phyloP scores from a whole-genome alignment of 2,329 filamentous ascomycete genomes.

The Pseudocercospora eumusae region DNA sequence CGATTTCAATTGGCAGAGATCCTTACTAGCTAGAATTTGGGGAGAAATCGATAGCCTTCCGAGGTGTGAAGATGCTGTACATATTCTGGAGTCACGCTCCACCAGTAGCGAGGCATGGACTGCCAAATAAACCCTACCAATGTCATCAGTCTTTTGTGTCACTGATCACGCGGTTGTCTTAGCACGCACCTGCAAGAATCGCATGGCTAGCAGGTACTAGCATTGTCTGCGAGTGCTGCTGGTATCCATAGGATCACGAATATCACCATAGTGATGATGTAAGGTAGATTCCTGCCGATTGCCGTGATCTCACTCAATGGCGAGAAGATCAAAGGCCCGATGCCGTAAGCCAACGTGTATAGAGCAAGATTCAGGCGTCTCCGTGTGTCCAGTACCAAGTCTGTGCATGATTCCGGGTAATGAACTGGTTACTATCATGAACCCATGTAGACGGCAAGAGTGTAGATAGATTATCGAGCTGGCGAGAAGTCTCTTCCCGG shows the following conservation, averaged over 20 bases:
- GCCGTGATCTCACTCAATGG: conserved; percentile 67
- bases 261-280: conserved; percentile 66
- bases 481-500: conserved; percentile 39
- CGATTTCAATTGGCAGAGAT: too few species aligned
- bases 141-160: not conserved
- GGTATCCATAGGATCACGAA: conserved; percentile 70
- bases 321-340: conserved; percentile 66
- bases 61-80: too few species aligned
- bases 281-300: conserved; percentile 67
- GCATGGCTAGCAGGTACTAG: conserved; percentile 59
- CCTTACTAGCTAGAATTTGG: too few species aligned
- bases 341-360: conserved; percentile 51
- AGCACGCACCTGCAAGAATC: conserved; percentile 52
- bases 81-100: conserved; percentile 59
- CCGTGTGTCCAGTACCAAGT: conserved; percentile 56
- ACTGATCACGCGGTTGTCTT: not conserved
- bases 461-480: conserved; percentile 54
- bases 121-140: conserved; percentile 64
- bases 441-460: conserved; percentile 60
- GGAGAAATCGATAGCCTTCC: too few species aligned
- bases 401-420: conserved; percentile 52
- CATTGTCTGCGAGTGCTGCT: conserved; percentile 63
- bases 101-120: conserved; percentile 64
- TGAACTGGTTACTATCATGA: conserved; percentile 52
- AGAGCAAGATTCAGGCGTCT: conserved; percentile 61